Base-by-base conservation (phyloP, 2,329 filamentous ascomycete genomes). In the Piedraia hortae region DNA sequence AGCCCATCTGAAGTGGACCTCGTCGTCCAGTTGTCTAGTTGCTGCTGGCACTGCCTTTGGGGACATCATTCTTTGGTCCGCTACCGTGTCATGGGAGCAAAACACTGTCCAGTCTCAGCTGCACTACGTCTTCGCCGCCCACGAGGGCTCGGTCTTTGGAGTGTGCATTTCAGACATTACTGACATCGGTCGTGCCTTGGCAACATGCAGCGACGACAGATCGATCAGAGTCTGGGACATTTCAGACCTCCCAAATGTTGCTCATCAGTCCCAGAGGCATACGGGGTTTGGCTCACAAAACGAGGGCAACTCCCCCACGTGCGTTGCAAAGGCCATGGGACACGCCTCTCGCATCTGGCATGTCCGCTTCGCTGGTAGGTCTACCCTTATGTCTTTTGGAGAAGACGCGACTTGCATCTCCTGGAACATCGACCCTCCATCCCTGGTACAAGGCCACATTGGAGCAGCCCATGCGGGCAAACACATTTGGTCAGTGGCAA, bases 121-220 rank as follows among this genome's bases (percentile, higher is more conserved):
- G 8, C 58, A 63, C 32, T 53, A 57, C 30, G 51, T 56, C 19
- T 65, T 67, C 34, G 52, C 53, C 5, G 63, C 62, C 1, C 85
- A 97, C 36, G 78, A 91, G 37, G 85, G 85, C 0, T 91, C 82
- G 1, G 70, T 97, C 13, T 97, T 91, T 33, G 80, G 77, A 1
- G 72, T 97, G 2, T 57, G 65, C 14, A 70, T 93, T 16, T 89
- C 77, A 0, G 48, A 57, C 1, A 38, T 48, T 31, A 29, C 41
- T n/a, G 14, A 3, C 9, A 12, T 22, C 5, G 10, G 10, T 47
- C 55, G 72, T 22, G 43, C 90, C n/a, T 53, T 97, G 15, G 73
- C 70, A 8, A 91, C 74, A 35, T 97, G 85, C 41, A 93, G 82
- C 37, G 85, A 97, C 39, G 85, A 97, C 44, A 60, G 85, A 22